These are phyloP conservation scores for Colletotrichum caudatum DNA, from an alignment of 2,329 filamentous ascomycete genomes.

Conservation along the genomic window DNA sequence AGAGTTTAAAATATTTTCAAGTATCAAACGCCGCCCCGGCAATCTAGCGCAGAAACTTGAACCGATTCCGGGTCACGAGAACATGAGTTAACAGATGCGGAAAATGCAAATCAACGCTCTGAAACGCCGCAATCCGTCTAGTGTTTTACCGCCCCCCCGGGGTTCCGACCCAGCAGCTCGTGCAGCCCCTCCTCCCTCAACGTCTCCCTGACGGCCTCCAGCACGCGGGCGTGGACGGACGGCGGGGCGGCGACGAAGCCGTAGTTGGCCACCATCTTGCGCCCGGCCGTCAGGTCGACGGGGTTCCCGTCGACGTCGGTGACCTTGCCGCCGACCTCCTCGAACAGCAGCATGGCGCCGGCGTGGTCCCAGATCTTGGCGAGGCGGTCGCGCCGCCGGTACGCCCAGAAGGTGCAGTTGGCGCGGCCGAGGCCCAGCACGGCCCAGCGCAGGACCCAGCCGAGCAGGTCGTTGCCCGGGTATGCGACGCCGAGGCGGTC, in stretches of 20 bases:
- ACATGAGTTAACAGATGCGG: neutral
- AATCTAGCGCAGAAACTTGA: neutral
- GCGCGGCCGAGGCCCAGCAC: constrained; percentile 64
- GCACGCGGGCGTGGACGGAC: constrained; percentile 57
- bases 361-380: constrained; percentile 72
- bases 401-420: constrained; percentile 69
- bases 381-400: constrained; percentile 59
- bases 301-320: constrained; percentile 65
- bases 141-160: too few species aligned
- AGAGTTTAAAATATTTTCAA: too few species aligned
- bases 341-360: constrained; percentile 69
- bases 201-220: constrained; percentile 53
- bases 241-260: constrained; percentile 67
- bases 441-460: constrained; percentile 70
- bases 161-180: constrained; percentile 46
- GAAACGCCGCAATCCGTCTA: neutral
- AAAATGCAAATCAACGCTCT: neutral
- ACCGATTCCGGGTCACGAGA: neutral
- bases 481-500: constrained; percentile 55
- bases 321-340: constrained; percentile 67
- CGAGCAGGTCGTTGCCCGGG: constrained; percentile 64
- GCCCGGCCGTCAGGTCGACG: constrained; percentile 63
- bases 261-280: constrained; percentile 63
- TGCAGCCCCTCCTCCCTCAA: constrained; percentile 51
- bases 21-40: neutral